Evolutionary conservation across 1,139 yeast species (phyloP).

Genomic region (Geotrichum aggregatum): DNA sequence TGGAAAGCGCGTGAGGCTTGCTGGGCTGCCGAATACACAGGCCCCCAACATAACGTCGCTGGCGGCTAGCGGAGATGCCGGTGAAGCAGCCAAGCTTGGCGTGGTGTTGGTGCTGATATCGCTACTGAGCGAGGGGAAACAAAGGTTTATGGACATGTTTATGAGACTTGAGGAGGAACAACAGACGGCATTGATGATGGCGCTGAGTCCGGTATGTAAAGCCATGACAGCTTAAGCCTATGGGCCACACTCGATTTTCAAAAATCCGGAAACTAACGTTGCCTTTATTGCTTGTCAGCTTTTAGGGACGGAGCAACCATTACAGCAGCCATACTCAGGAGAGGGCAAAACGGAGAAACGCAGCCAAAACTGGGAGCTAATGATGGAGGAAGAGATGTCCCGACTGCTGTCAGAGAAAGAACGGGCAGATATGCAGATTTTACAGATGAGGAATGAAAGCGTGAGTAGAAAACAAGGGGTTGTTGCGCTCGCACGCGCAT

Average conservation of each 20-base stretch:
- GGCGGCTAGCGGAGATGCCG: neutral
- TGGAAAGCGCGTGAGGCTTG: slow-evolving; percentile 1
- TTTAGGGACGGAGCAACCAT: neutral
- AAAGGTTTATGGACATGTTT: slow-evolving; percentile 7
- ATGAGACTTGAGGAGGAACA: neutral
- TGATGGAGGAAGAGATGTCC: slow-evolving; percentile 25
- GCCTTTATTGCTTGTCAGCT: too few relatives aligned
- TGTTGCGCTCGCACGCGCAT: neutral
- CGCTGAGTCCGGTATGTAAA: slow-evolving; percentile 5
- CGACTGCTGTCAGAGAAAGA: slow-evolving; percentile 21
- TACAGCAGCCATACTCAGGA: neutral
- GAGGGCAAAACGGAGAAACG: neutral
- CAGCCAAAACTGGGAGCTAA: slow-evolving; percentile 20
- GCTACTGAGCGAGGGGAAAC: slow-evolving; percentile 4
- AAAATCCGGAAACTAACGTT: too few relatives aligned
- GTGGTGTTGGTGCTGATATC: slow-evolving; percentile 6
- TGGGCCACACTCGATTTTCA: too few relatives aligned
- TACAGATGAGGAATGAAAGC: neutral
- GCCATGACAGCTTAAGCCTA: too few relatives aligned
- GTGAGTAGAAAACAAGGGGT: neutral
- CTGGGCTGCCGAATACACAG: neutral
- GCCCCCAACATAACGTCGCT: slow-evolving; percentile 3
- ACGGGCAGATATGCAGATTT: neutral
- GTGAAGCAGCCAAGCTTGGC: slow-evolving; percentile 9
- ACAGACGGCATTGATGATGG: slow-evolving; percentile 6